Conservation (phyloP, 768 basidiomycete genomes). For the Mycena belliarum region DNA sequence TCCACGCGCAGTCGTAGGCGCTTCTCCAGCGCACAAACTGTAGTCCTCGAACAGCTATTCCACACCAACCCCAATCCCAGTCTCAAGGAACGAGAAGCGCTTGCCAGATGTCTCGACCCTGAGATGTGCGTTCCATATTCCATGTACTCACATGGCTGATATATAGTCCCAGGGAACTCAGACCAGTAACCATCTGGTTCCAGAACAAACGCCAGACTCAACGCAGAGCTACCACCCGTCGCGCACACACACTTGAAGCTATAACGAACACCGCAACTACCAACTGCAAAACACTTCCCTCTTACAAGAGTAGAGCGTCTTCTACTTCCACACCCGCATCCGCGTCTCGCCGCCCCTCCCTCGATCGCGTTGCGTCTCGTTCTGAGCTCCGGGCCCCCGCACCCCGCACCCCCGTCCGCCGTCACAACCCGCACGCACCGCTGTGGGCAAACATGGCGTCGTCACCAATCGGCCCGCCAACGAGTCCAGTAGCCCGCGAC, state of each 20-base stretch:
- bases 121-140: slow-evolving; percentile 53
- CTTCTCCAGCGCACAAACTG: slow-evolving; percentile 64
- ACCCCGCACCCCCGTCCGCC: slow-evolving; percentile 42
- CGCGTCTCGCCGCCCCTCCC: slow-evolving; percentile 40
- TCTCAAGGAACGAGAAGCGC: slow-evolving; percentile 64
- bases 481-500: slow-evolving; percentile 50
- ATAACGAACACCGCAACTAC: slow-evolving; percentile 6
- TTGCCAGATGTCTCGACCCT: slow-evolving; percentile 59
- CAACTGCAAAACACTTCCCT: slow-evolving; percentile 26
- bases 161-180: slow-evolving; percentile 50
- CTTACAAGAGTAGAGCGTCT: slow-evolving; percentile 28
- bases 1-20: slow-evolving; percentile 62
- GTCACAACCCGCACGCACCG: slow-evolving; percentile 35
- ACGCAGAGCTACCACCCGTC: slow-evolving; percentile 53
- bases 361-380: slow-evolving; percentile 59
- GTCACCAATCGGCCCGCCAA: slow-evolving; percentile 56
- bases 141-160: slow-evolving; percentile 14
- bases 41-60: slow-evolving; percentile 71
- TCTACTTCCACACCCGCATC: slow-evolving; percentile 29
- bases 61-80: slow-evolving; percentile 72
- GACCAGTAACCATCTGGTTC: slow-evolving; percentile 76
- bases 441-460: slow-evolving; percentile 64
- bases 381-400: slow-evolving; percentile 45
- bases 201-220: slow-evolving; percentile 54
- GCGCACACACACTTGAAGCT: slow-evolving; percentile 18